Percentiles rank a stretch among this genome's conserved stretches.
Evolutionary conservation across 1,284 basidiomycete species (phyloP).

Genomic region (Cryptococcus sp.): DNA sequence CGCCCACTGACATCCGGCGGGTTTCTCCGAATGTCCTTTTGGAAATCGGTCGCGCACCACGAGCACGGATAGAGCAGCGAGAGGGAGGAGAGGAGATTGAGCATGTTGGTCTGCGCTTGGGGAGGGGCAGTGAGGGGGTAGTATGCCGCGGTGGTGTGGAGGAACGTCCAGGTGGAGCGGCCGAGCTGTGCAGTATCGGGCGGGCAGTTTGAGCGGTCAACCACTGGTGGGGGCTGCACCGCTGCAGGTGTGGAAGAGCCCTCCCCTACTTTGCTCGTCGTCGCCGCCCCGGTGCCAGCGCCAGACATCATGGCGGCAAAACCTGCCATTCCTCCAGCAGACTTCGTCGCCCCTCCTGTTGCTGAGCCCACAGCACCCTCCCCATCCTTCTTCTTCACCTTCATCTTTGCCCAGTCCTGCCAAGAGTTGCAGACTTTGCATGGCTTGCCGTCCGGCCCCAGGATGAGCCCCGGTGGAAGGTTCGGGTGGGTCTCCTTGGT

Average conservation of each 20-base stretch:
- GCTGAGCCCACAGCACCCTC: neutral
- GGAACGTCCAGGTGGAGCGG: slow-evolving; percentile 89
- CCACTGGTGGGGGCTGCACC: slow-evolving; percentile 7
- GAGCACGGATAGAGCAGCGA: slow-evolving; percentile 82
- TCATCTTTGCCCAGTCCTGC: slow-evolving; percentile 63
- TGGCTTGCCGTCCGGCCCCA: slow-evolving; percentile 87
- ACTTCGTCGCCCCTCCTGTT: slow-evolving; percentile 12
- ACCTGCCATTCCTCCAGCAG: slow-evolving; percentile 21
- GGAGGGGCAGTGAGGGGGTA: slow-evolving; percentile 75
- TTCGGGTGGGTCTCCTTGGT: slow-evolving; percentile 48
- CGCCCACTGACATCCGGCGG: slow-evolving; percentile 73
- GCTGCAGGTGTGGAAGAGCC: neutral
- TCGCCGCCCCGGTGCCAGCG: neutral
- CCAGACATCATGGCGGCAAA: slow-evolving; percentile 28
- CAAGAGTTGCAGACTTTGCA: slow-evolving; percentile 87
- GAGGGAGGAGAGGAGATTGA: slow-evolving; percentile 68
- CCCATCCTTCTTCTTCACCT: slow-evolving; percentile 41
- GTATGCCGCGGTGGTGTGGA: slow-evolving; percentile 89
- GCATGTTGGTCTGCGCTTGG: slow-evolving; percentile 73
- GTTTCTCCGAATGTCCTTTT: slow-evolving; percentile 58
- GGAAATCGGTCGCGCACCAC: slow-evolving; percentile 75
- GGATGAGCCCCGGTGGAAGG: slow-evolving; percentile 71
- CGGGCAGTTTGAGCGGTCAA: slow-evolving; percentile 66
- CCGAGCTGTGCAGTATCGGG: slow-evolving; percentile 83
- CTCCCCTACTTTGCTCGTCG: slow-evolving; percentile 4